Percentiles rank a stretch among this genome's conserved stretches.
These are phyloP conservation scores for Dittrichia graveolens DNA, from an alignment of 129 eudicot genomes.

Conservation along the genomic window DNA sequence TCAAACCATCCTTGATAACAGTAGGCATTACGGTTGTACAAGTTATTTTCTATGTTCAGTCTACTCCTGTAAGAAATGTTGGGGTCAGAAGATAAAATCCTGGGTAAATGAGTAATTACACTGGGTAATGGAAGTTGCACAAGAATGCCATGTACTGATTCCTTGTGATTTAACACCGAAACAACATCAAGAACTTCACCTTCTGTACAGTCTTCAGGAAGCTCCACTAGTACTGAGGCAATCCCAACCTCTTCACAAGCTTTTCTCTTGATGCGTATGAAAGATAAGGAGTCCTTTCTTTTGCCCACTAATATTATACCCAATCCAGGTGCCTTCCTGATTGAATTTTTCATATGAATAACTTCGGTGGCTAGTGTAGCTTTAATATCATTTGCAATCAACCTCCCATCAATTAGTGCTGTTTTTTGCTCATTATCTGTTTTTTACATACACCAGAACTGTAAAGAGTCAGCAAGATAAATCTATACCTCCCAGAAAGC, in stretches of 20 bases:
- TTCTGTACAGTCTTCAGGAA: constrained; percentile 45
- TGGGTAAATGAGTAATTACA: constrained; percentile 36
- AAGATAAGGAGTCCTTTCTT: constrained; percentile 48
- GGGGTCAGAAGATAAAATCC: background rate
- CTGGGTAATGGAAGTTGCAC: constrained; percentile 59
- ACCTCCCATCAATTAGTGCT: constrained; percentile 45
- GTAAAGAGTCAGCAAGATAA: constrained; percentile 7
- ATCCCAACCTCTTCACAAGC: constrained; percentile 58
- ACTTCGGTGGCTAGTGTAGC: constrained; percentile 41
- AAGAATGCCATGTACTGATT: constrained; percentile 53
- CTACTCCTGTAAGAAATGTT: background rate
- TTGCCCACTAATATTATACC: constrained; percentile 50
- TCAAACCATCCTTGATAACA: too few relatives aligned
- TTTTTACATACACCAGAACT: constrained; percentile 7
- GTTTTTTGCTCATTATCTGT: constrained; percentile 37
- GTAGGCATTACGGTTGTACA: background rate
- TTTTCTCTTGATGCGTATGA: constrained; percentile 48
- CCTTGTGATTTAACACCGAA: constrained; percentile 38
- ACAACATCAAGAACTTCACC: constrained; percentile 38
- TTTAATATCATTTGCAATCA: constrained; percentile 44
- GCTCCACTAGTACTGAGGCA: constrained; percentile 27
- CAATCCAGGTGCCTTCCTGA: constrained; percentile 47
- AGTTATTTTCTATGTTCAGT: background rate
- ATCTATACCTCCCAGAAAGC: background rate
- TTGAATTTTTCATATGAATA: constrained; percentile 35